phyloP scores from a whole-genome alignment of 768 basidiomycete species.

The Termitomyces sp. region DNA sequence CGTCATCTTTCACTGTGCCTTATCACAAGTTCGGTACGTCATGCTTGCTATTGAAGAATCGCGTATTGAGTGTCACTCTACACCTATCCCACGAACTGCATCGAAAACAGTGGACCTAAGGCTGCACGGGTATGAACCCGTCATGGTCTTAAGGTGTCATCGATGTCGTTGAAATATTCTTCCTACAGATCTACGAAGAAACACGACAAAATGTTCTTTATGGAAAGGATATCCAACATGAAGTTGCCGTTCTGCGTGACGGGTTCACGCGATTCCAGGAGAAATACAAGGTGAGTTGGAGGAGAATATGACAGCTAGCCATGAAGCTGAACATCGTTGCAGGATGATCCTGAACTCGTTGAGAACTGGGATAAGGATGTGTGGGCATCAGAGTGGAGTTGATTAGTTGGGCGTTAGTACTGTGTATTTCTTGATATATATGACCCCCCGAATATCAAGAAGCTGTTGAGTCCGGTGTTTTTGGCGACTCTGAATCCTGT shows the following conservation, averaged over 20 bases:
- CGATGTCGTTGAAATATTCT: conserved; percentile 4
- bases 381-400: conserved; percentile 49
- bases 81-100: background rate
- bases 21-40: conserved; percentile 74
- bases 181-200: conserved; percentile 61
- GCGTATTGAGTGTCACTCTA: background rate
- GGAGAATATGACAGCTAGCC: background rate
- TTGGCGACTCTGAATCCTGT: conserved; percentile 19
- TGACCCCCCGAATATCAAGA: background rate
- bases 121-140: conserved; percentile 59
- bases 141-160: background rate
- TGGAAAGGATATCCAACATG: conserved; percentile 39
- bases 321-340: background rate
- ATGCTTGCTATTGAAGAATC: background rate
- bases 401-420: background rate
- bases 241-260: conserved; percentile 63
- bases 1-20: conserved; percentile 75
- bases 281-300: conserved; percentile 54
- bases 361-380: conserved; percentile 74
- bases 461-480: conserved; percentile 4
- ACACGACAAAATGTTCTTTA: conserved; percentile 47
- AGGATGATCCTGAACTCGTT: conserved; percentile 64
- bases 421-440: background rate
- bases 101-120: conserved; percentile 61
- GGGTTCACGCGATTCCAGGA: conserved; percentile 73